Conservation (phyloP, 768 basidiomycete species). For the Mycena belliarum region DNA sequence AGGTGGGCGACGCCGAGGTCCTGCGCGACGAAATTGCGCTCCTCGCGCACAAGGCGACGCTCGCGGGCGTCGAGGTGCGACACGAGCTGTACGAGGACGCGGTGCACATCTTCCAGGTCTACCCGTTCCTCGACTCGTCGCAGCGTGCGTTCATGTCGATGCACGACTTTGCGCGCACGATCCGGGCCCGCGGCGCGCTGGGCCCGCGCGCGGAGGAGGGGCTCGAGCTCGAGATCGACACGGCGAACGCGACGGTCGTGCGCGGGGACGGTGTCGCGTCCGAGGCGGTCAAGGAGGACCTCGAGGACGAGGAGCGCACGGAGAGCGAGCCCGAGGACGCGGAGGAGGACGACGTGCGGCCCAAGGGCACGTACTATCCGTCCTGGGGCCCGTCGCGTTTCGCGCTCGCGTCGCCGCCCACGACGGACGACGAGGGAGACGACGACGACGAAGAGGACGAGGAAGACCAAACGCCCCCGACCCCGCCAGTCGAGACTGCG, state of each 20-base stretch:
- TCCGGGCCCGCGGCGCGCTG: conserved; percentile 54
- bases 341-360: neutral
- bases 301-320: conserved; percentile 34
- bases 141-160: conserved; percentile 71
- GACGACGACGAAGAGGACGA: conserved; percentile 19
- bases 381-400: conserved; percentile 54
- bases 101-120: conserved; percentile 89
- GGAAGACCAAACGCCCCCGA: conserved; percentile 14
- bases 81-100: conserved; percentile 93
- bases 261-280: conserved; percentile 72
- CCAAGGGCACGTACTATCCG: conserved; percentile 34
- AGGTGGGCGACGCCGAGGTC: conserved; percentile 92
- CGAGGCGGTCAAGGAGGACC: conserved; percentile 39
- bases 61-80: conserved; percentile 81
- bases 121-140: conserved; percentile 73
- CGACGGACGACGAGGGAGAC: conserved; percentile 20
- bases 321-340: conserved; percentile 36
- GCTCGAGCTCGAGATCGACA: conserved; percentile 72
- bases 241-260: conserved; percentile 64
- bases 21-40: conserved; percentile 92
- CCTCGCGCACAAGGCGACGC: conserved; percentile 88
- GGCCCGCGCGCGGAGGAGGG: conserved; percentile 55
- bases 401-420: conserved; percentile 24
- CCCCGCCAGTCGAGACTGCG: conserved; percentile 8
- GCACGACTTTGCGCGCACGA: conserved; percentile 63